These are phyloP conservation scores for Rhodotorula sp. DNA, from an alignment of 1,284 basidiomycete species.

Conservation along the genomic window DNA sequence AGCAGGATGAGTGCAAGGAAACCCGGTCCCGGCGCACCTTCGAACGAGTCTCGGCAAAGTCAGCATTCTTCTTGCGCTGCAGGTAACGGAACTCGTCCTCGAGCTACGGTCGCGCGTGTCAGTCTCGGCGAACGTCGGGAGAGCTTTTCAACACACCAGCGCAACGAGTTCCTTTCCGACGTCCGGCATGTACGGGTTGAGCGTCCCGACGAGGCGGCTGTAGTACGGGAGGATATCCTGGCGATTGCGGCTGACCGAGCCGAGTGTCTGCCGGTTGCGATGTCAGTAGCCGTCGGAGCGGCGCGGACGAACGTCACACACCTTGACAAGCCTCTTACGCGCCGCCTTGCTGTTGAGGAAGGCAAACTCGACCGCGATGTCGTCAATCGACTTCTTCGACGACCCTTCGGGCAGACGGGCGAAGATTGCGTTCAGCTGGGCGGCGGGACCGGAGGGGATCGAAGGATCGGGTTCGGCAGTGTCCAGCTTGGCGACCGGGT, in stretches of 20 bases:
- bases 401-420: constrained; percentile 90
- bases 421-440: constrained; percentile 86
- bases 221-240: constrained; percentile 92
- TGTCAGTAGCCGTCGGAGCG: background rate
- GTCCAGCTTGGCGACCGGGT: constrained; percentile 22
- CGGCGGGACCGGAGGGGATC: constrained; percentile 74
- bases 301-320: constrained; percentile 48
- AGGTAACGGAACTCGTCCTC: constrained; percentile 96
- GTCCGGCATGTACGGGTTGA: constrained; percentile 92
- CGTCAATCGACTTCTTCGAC: constrained; percentile 87
- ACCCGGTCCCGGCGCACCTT: constrained; percentile 59
- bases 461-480: constrained; percentile 58
- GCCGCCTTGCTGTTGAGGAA: constrained; percentile 95
- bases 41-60: constrained; percentile 75
- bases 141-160: constrained; percentile 57
- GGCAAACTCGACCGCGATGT: constrained; percentile 91
- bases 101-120: constrained; percentile 58
- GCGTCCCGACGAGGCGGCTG: constrained; percentile 79
- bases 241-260: constrained; percentile 80
- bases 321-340: constrained; percentile 82
- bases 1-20: background rate
- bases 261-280: constrained; percentile 65
- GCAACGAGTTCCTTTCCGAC: constrained; percentile 77
- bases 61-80: constrained; percentile 90
- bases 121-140: background rate